Percentiles rank a stretch among this genome's conserved stretches.
These are phyloP conservation scores for Sporothrix pallida DNA, from an alignment of 2,329 filamentous ascomycete species.

Conservation along the genomic window DNA sequence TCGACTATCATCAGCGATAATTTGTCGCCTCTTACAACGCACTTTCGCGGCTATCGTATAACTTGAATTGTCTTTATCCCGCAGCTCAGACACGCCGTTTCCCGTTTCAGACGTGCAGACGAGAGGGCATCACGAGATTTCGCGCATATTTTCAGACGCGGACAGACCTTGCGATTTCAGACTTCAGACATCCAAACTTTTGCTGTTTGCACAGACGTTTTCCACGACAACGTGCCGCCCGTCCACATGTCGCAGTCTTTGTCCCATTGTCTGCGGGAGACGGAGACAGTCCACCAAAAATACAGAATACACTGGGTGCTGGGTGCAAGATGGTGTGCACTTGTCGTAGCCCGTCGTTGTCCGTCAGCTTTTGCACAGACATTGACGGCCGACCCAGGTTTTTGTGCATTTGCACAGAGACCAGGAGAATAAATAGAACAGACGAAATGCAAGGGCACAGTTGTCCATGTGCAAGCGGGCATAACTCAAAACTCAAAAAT, in stretches of 20 bases:
- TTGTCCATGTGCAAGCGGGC: too few species aligned
- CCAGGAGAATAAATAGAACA: conserved; percentile 20
- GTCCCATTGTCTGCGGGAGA: not conserved
- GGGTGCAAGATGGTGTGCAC: too few species aligned
- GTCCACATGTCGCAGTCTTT: not conserved
- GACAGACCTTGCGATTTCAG: not conserved
- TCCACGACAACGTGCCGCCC: not conserved
- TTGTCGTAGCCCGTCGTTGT: too few species aligned
- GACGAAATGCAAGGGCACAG: not conserved
- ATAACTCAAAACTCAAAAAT: not conserved
- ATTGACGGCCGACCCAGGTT: conserved; percentile 7
- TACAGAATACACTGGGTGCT: too few species aligned
- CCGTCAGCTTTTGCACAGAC: conserved; percentile 2
- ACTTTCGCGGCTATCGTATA: conserved; percentile 12
- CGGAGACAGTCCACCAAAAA: too few species aligned
- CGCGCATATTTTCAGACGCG: not conserved
- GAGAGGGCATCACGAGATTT: not conserved
- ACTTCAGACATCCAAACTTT: not conserved
- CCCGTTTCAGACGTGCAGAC: conserved; percentile 2
- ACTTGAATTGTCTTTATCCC: not conserved
- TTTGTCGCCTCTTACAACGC: too few species aligned
- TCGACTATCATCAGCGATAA: not conserved
- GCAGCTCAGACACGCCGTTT: conserved; percentile 1
- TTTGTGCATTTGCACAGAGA: not conserved
- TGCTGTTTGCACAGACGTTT: not conserved